Percentiles rank a stretch among this genome's conserved stretches.
These are phyloP conservation scores for Lentinus tigrinus DNA, from an alignment of 768 basidiomycete species.

Conservation along the genomic window DNA sequence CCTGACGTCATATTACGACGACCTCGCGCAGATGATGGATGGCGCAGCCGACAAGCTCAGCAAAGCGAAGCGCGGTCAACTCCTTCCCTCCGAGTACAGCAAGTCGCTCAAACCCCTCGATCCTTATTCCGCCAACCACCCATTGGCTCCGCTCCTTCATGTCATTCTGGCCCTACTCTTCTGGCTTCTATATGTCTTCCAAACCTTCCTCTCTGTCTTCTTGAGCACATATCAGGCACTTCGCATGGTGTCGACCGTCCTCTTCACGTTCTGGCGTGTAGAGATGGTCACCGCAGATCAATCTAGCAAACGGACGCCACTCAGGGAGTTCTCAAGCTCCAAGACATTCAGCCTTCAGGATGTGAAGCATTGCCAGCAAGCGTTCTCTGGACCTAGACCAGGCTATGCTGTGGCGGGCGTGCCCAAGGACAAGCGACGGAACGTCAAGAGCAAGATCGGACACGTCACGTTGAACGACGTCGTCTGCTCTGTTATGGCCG, in stretches of 20 bases:
- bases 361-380: conserved; percentile 22
- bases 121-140: conserved; percentile 5
- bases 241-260: conserved; percentile 9
- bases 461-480: conserved; percentile 27
- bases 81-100: conserved; percentile 22
- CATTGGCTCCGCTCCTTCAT: conserved; percentile 15
- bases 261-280: conserved; percentile 24
- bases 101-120: conserved; percentile 17
- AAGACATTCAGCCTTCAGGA: conserved; percentile 21
- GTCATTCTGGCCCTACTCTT: conserved; percentile 15
- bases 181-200: conserved; percentile 13
- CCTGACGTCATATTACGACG: conserved; percentile 24
- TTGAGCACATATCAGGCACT: conserved; percentile 21
- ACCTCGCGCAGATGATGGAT: conserved; percentile 18
- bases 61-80: conserved; percentile 12
- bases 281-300: conserved; percentile 24
- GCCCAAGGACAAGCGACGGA: conserved; percentile 15
- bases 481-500: conserved; percentile 25
- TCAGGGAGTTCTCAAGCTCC: conserved; percentile 22
- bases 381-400: conserved; percentile 21
- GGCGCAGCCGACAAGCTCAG: conserved; percentile 1
- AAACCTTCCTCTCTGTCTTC: conserved; percentile 6
- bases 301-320: background rate
- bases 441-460: conserved; percentile 7
- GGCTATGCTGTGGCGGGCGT: conserved; percentile 18